A percentile compares a stretch with the other conserved stretches of the same genome.
phyloP scores from a whole-genome alignment of 2,329 filamentous ascomycete genomes.

The Neofusicoccum ribis region DNA sequence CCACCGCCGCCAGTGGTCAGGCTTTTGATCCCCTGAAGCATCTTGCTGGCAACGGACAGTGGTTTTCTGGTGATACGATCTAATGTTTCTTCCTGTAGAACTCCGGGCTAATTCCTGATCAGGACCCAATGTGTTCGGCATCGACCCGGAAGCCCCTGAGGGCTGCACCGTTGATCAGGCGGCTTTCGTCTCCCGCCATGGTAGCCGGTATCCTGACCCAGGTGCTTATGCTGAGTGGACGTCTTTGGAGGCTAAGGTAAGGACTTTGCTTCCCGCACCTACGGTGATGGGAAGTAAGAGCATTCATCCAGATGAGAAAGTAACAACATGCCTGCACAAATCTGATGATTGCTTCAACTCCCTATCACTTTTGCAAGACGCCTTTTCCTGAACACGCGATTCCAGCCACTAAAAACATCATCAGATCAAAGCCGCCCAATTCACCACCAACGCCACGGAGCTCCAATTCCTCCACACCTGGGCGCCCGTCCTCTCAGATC shows the following conservation, averaged over 20 bases:
- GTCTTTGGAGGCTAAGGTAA: slow-evolving; percentile 27
- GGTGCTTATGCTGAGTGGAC: slow-evolving; percentile 62
- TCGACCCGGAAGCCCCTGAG: slow-evolving; percentile 56
- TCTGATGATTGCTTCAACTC: neutral
- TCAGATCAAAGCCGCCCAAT: slow-evolving; percentile 56
- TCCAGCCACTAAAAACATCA: neutral
- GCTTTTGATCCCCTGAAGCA: slow-evolving; percentile 36
- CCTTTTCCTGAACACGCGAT: neutral
- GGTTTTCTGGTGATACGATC: slow-evolving; percentile 25
- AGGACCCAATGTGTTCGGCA: slow-evolving; percentile 59
- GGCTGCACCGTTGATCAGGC: slow-evolving; percentile 62
- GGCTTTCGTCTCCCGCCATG: slow-evolving; percentile 61
- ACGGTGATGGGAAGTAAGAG: neutral
- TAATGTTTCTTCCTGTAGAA: too few species aligned
- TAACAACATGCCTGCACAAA: too few species aligned
- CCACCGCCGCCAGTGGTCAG: slow-evolving; percentile 21
- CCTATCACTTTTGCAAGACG: too few species aligned
- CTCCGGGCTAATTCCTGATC: too few species aligned
- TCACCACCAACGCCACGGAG: slow-evolving; percentile 52
- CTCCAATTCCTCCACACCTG: slow-evolving; percentile 61
- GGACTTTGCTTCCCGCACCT: neutral
- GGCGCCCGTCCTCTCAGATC: slow-evolving; percentile 58
- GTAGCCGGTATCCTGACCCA: slow-evolving; percentile 62
- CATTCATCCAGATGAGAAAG: neutral
- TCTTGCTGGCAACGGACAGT: slow-evolving; percentile 43